Evolutionary conservation across 306 rosid genomes (phyloP), one percentile per base, ranked within the genome.

Genomic region (Ammopiptanthus mongolicus): DNA sequence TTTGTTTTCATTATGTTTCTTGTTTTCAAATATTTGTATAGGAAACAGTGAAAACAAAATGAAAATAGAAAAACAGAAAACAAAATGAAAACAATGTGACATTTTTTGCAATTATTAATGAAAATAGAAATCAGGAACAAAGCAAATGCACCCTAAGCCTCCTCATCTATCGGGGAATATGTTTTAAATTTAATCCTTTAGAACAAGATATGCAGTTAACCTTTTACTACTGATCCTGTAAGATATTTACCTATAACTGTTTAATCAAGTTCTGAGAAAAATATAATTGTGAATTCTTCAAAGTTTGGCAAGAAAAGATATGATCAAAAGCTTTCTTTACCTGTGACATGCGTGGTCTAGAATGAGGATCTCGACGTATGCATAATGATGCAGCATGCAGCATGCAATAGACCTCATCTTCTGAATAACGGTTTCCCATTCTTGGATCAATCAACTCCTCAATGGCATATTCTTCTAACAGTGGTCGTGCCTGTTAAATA

Each of bases 291-390:
- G 39, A 39, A 39, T 60, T 60, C 50, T 68, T 60, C 0, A 55
- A 61, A 56, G 25, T 64, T 31, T 34, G 22, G 5, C 18, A 64
- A 60, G 25, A 61, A 11, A 41, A 56, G n/a, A 65, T 50, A 5
- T 63, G 39, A 10, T 23, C 5, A 80, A 70, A 33, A 58, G 56
- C 58, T 48, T 59, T 22, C 61, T 51, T 78, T 61, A 96, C 99
- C 97, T 92, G 99, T 36, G 99, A 96, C 97, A 96, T 92, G 17
- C 98, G 97, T 22, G 99, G 99, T 84, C 99, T 84, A 14, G 81
- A 75, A 71, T 90, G 93, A 36, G 98, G 98, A 78, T 96, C 97
- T 77, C 99, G 85, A 29, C 95, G 87, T 42, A 96, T 89, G 91
- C 99, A 96, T 41, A 92, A 81, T 2, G 99, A 89, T 15, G 99